phyloP scores from a whole-genome alignment of 805 yeast genomes.

The Lipomyces yamanashiensis region DNA sequence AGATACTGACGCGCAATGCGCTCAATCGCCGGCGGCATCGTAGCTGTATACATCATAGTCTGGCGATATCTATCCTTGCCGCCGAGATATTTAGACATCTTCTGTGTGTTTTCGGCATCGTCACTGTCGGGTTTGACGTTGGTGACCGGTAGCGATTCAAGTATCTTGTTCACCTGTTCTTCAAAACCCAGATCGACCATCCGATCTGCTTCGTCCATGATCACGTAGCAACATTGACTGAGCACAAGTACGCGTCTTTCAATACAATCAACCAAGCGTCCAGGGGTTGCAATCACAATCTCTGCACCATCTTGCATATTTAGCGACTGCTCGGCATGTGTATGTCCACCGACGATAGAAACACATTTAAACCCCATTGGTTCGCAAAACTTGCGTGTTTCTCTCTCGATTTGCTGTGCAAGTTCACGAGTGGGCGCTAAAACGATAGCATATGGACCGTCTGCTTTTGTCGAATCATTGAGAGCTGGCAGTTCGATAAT shows the following conservation, averaged over 20 bases:
- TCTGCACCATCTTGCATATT: conserved; percentile 69
- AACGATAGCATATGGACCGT: conserved; percentile 75
- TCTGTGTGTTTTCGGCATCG: conserved; percentile 35
- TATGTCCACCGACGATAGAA: conserved; percentile 88
- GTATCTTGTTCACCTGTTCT: conserved; percentile 67
- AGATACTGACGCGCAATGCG: conserved; percentile 67
- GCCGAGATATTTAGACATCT: conserved; percentile 37
- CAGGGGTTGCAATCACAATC: conserved; percentile 91
- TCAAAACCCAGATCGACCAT: conserved; percentile 97
- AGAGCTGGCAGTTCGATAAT: conserved; percentile 54
- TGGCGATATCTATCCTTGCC: conserved; percentile 48
- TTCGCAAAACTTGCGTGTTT: conserved; percentile 58
- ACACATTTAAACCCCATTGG: conserved; percentile 50
- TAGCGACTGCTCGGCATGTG: conserved; percentile 71
- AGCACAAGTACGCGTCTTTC: conserved; percentile 68
- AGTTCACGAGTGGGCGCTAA: conserved; percentile 94
- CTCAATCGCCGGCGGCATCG: conserved; percentile 79
- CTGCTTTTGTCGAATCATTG: conserved; percentile 53
- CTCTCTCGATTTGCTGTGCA: conserved; percentile 81
- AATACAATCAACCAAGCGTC: conserved; percentile 80
- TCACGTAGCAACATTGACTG: conserved; percentile 65
- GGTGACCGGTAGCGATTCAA: conserved; percentile 57
- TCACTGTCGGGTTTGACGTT: conserved; percentile 49
- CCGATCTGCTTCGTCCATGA: conserved; percentile 92
- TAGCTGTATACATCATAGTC: conserved; percentile 93